A percentile compares a stretch with the other conserved stretches of the same genome.
Evolutionary conservation across 257 asterid species (phyloP).

Genomic region (Ligustrum vulgare): DNA sequence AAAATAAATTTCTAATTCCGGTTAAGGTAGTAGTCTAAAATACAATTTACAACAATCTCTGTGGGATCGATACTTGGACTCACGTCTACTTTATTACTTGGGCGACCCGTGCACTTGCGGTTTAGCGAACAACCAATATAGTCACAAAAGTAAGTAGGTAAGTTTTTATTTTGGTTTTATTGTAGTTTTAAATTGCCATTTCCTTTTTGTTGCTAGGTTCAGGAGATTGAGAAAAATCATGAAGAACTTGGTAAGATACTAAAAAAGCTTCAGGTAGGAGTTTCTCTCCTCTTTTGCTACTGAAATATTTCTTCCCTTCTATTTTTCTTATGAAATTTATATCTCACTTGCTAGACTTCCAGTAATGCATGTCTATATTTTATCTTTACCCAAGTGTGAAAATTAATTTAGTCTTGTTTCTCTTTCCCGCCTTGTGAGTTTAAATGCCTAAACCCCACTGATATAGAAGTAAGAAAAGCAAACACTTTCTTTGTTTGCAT

Average conservation of each 20-base stretch:
- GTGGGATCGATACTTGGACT: no score
- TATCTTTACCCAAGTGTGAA: neutral
- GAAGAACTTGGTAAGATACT: conserved; percentile 72
- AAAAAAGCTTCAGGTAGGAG: conserved; percentile 84
- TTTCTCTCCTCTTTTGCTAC: neutral
- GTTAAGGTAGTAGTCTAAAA: no score
- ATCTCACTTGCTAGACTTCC: conserved; percentile 1
- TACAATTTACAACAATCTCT: no score
- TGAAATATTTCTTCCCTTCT: neutral
- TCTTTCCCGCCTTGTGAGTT: neutral
- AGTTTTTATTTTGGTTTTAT: neutral
- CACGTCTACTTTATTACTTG: no score
- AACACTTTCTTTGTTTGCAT: neutral
- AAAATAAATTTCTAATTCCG: no score
- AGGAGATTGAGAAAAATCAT: conserved; percentile 81
- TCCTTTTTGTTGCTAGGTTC: conserved; percentile 53
- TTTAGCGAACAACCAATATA: no score
- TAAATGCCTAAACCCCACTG: neutral
- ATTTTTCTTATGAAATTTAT: conserved; percentile 12
- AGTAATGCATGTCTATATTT: neutral
- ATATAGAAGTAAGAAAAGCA: neutral
- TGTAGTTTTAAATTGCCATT: conserved; percentile 25
- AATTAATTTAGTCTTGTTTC: neutral
- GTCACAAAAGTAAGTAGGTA: neutral
- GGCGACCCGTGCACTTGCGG: no score